Evolutionary conservation across 2,329 filamentous ascomycete species (phyloP), one percentile per base, ranked within the genome.

Genomic region (Setomelanomma holmii): DNA sequence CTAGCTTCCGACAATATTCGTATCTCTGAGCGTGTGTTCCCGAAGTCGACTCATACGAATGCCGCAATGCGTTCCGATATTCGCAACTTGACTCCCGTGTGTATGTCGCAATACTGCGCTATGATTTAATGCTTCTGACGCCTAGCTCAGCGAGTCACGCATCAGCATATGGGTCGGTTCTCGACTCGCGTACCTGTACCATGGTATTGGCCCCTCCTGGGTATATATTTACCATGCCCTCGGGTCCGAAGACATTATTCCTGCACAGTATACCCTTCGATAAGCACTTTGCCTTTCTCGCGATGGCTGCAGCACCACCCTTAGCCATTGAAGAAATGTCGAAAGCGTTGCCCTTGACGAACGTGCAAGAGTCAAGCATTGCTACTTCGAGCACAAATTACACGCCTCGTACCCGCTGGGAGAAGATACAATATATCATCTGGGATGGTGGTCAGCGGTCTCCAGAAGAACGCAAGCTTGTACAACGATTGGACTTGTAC

Each of bases 401-500:
- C 14, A 30, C 10, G 2, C 3, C 27, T 10, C 27, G 27, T 14
- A 30, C 27, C 14, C 27, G 27, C 14, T 30, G 27, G 27, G 27
- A 30, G 27, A 24, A 27, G 17, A n/a, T 41, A 27, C 53, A 53
- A 24, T 45, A 49, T n/a, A 23, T 56, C 2, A 47, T 56, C 14
- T 44, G 41, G 41, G 41, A 44, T 24, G 27, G 27, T 14, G 54
- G 54, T 2, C 14, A 38, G 24, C 45, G 54, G 12, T 54, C 56
- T 5, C 53, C 55, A 24, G 56, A 60, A 36, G 61, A 64, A 42
- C 43, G 54, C n/a, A 53, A 49, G 12, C 55, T 64, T 8, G 48
- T 64, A 2, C 56, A 58, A 35, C 49, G 55, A n/a, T 55, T 64
- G 20, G 61, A 64, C 35, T 41, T 55, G 17, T 53, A 52, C 34